Evolutionary conservation across 495 filamentous ascomycete genomes (phyloP).

Genomic region (Daldinia grandis): DNA sequence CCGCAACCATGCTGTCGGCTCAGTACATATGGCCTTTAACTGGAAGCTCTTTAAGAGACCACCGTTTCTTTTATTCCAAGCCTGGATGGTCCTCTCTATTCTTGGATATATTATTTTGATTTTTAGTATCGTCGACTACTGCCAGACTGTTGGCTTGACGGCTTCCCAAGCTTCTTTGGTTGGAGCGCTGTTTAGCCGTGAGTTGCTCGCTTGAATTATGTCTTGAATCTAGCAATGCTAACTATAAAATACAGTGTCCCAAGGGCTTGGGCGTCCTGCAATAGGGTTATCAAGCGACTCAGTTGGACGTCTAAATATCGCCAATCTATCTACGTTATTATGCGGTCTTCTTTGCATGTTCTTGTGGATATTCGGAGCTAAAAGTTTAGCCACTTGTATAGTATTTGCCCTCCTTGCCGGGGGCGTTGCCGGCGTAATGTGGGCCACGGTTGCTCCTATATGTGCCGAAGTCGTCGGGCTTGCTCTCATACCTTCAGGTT

Average conservation of each 20-base stretch:
- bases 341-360: slow-evolving; percentile 68
- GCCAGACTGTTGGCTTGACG: slow-evolving; percentile 67
- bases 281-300: slow-evolving; percentile 74
- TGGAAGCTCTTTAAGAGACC: slow-evolving; percentile 65
- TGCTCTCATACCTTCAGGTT: slow-evolving; percentile 70
- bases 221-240: not conserved
- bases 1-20: slow-evolving; percentile 72
- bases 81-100: slow-evolving; percentile 75
- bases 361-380: slow-evolving; percentile 72
- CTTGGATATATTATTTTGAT: slow-evolving; percentile 76
- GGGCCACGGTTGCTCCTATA: slow-evolving; percentile 77
- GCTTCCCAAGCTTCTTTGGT: slow-evolving; percentile 73
- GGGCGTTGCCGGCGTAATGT: slow-evolving; percentile 75
- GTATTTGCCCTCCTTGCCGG: slow-evolving; percentile 78
- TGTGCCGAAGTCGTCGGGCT: slow-evolving; percentile 81
- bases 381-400: slow-evolving; percentile 70
- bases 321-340: slow-evolving; percentile 66
- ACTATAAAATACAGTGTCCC: slow-evolving; percentile 45
- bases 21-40: slow-evolving; percentile 70
- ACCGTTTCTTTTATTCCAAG: slow-evolving; percentile 70
- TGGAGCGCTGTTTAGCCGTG: slow-evolving; percentile 75
- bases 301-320: slow-evolving; percentile 73
- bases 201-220: slow-evolving; percentile 23
- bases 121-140: slow-evolving; percentile 77
- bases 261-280: slow-evolving; percentile 63